Conservation (phyloP, 1,139 yeast genomes). For the Hanseniaspora gamundiae region DNA sequence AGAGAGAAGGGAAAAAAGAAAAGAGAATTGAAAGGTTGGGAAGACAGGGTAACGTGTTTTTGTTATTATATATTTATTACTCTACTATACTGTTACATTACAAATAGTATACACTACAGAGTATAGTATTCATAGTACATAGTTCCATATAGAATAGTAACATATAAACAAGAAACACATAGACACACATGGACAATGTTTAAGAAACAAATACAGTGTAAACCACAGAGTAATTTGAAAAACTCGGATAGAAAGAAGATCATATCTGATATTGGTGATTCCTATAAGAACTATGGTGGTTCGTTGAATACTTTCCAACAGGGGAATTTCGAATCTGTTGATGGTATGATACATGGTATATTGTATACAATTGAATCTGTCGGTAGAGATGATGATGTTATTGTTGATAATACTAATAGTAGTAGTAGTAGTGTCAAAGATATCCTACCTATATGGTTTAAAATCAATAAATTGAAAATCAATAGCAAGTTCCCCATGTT, state of each 20-base stretch:
- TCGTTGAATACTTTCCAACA: background rate
- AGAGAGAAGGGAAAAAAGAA: background rate
- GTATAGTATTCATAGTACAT: no score
- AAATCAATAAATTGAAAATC: constrained; percentile 25
- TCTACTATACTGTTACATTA: no score
- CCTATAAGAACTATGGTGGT: background rate
- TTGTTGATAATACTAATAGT: no score
- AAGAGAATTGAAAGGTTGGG: background rate
- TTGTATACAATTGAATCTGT: constrained; percentile 1
- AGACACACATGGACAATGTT: constrained; percentile 39
- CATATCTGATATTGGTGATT: constrained; percentile 18
- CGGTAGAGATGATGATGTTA: constrained; percentile 1
- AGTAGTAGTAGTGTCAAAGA: constrained; percentile 1
- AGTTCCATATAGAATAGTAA: background rate
- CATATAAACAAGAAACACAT: no score
- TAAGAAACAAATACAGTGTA: constrained; percentile 50
- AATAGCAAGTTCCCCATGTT: constrained; percentile 65
- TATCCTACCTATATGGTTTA: constrained; percentile 6
- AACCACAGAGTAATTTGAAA: constrained; percentile 69
- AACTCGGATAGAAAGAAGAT: constrained; percentile 68
- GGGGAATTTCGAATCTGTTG: background rate
- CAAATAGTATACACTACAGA: no score
- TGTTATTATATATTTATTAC: no score
- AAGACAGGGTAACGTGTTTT: background rate
- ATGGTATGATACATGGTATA: constrained; percentile 1